Evolutionary conservation across 495 filamentous ascomycete species (phyloP), one percentile per base, ranked within the genome.

Genomic region (Cercophora samala): DNA sequence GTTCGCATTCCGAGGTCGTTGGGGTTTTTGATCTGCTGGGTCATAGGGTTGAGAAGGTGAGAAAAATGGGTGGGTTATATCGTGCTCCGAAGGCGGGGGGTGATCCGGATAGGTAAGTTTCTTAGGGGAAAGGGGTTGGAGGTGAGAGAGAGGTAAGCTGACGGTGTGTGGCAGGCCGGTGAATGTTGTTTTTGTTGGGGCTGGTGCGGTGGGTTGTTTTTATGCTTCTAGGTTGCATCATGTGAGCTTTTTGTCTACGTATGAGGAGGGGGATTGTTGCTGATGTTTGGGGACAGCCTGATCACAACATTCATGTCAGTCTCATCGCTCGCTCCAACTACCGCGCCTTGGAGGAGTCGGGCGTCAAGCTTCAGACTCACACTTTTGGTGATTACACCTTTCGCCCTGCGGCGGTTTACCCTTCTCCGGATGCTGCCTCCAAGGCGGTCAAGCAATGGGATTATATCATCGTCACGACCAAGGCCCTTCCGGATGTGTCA

Each of bases 381-480:
- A 78, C 82, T 53, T 86, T 84, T 64, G 84, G 84, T 18, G 69
- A 83, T 68, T 86, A 86, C 74, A 78, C 70, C 13, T 86, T 86
- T 74, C 65, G 18, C 3, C 85, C 85, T 0, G 71, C 82, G 63
- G 73, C 79, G 58, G 80, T 82, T 58, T 86, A 82, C 70, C 77
- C 81, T 53, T 76, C 75, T 42, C 75, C 79, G 26, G 68, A 74
- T 22, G 74, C 79, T 17, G 81, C 81, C 29, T 62, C 75, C 24
- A 26, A 58, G 19, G 52, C 70, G 62, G 61, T 68, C 19, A 71
- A 67, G 29, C 69, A 63, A 5, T 88, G 83, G 82, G 87, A 89
- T 76, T 88, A 83, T 70, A 78, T 88, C 68, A 75, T 89, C 63
- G 80, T 86, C 61, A 83, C 83, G 3, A 88, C 86, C 25, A 89